Percentiles rank a stretch among this genome's conserved stretches.
These are phyloP conservation scores for Tylopilus balloui DNA, from an alignment of 768 basidiomycete species.

Conservation along the genomic window DNA sequence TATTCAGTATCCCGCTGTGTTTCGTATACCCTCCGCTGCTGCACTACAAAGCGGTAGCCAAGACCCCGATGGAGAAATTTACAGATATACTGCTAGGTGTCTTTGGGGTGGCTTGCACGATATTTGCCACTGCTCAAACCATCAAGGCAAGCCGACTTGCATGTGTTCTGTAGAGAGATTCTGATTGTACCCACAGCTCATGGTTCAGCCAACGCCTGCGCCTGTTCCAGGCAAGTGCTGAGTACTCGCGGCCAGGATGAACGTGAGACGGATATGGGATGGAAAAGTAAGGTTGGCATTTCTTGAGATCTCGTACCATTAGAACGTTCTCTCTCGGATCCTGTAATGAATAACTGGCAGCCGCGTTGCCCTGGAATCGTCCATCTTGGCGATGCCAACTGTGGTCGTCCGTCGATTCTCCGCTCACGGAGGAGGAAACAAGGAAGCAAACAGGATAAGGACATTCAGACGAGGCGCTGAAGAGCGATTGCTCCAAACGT, in stretches of 20 bases:
- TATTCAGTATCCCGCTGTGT: conserved; percentile 78
- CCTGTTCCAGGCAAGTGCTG: conserved; percentile 35
- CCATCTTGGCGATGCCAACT: conserved; percentile 10
- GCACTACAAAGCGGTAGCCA: conserved; percentile 83
- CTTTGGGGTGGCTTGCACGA: conserved; percentile 68
- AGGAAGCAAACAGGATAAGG: neutral
- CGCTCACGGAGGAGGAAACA: conserved; percentile 14
- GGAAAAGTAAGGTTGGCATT: neutral
- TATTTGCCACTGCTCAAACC: conserved; percentile 81
- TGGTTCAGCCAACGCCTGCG: conserved; percentile 46
- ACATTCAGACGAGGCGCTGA: neutral
- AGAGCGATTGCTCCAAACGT: neutral
- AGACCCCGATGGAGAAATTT: conserved; percentile 59
- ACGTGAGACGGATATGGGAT: neutral
- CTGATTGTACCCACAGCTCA: conserved; percentile 42
- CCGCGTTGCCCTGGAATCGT: conserved; percentile 12
- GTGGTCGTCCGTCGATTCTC: conserved; percentile 13
- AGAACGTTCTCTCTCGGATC: conserved; percentile 8
- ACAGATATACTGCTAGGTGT: conserved; percentile 68
- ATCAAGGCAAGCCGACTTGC: conserved; percentile 43
- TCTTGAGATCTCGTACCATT: conserved; percentile 11
- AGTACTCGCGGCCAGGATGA: conserved; percentile 6
- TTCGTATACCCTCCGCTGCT: conserved; percentile 93
- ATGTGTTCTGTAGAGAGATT: neutral
- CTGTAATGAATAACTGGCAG: conserved; percentile 13